Base-by-base conservation (phyloP, 805 yeast genomes). In the Metschnikowia koreensis region DNA sequence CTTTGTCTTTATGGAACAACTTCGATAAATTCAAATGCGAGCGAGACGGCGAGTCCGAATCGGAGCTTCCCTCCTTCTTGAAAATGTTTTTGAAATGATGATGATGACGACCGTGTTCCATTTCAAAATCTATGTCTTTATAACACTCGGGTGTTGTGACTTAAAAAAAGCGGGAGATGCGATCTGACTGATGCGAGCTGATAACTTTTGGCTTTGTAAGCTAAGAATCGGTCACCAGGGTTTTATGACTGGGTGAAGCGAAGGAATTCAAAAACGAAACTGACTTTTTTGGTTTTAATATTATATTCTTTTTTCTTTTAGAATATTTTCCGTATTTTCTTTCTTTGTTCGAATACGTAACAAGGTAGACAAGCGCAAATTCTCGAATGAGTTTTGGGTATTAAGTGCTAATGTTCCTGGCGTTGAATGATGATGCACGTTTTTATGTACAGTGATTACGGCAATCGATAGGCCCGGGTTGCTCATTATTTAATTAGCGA, bases 51-150 rank as follows among this genome's bases (percentile, higher is more conserved):
- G 42, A 34, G 40, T 53, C 58, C 34, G 47, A 38, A 13, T 53
- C 57, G n/a, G 53, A 46, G 13, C 50, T 34, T 40, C 47, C 42
- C 28, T 64, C 68, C 50, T 53, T 56, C 51, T 55, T 56, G 58
- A 64, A 64, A 41, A 64, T 49, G 47, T 61, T 60, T 46, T 58
- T 59, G 48, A 64, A 46, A 52, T 59, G 64, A 53, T 57, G 62
- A 43, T 57, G 62, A 44, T 52, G 63, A 39, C 37, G 52, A 29
- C 29, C 38, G 40, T 43, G 46, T 12, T 47, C 46, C 48, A 45
- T 45, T n/a, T 27, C 29, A 3, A 15, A 33, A n/a, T 37, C 15
- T n/a, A 31, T 10, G 34, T 31, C 13, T 31, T 13, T 29, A 22
- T 22, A 22, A 4, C 22, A 22, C 22, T 22, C 22, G 4, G 22